Evolutionary conservation across 2,329 filamentous ascomycete species (phyloP), one percentile per base, ranked within the genome.

Genomic region (Ceratocystis cubensis): DNA sequence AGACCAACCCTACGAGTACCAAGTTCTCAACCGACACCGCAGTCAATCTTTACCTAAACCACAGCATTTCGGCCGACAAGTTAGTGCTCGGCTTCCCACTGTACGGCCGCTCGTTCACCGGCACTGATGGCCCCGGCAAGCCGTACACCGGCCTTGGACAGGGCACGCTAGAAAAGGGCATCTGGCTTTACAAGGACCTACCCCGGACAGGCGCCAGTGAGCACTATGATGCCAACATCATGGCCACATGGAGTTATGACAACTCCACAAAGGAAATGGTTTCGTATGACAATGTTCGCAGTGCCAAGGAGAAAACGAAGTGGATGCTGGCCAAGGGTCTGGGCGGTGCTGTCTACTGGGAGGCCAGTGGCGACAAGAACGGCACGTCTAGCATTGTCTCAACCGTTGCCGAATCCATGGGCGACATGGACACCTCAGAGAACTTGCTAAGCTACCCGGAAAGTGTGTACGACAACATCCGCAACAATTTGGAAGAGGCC

Each of bases 281-380:
- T 63, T 84, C 83, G 28, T 94, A 89, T 71, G 86, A 88, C 71
- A 88, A 81, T 3, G 78, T 83, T 0, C 73, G 76, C 41, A 84
- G 86, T 69, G 83, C 82, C 0, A 73, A 73, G 33, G 72, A 76
- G 69, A 95, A 94, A 77, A 82, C 82, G 0, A 73, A 77, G 7
- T 94, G 87, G 72, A 79, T 94, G 70, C 76, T 78, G 70, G 71
- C 76, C 25, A 78, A 79, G 65, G 78, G 81, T 0, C 80, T 95
- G 0, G 89, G 88, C 0, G 90, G 90, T 13, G 86, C 83, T 0
- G 89, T 94, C 79, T 95, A 88, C 82, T 96, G 90, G 90, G 89
- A 95, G 75, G 86, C 84, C 8, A 88, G 84, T 70, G 86, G 84
- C 13, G 90, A 95, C 71, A 77, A 74, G 69, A 70, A 69, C 0